Conservation (phyloP, 2,329 filamentous ascomycete genomes). For the Aspergillus sp. region DNA sequence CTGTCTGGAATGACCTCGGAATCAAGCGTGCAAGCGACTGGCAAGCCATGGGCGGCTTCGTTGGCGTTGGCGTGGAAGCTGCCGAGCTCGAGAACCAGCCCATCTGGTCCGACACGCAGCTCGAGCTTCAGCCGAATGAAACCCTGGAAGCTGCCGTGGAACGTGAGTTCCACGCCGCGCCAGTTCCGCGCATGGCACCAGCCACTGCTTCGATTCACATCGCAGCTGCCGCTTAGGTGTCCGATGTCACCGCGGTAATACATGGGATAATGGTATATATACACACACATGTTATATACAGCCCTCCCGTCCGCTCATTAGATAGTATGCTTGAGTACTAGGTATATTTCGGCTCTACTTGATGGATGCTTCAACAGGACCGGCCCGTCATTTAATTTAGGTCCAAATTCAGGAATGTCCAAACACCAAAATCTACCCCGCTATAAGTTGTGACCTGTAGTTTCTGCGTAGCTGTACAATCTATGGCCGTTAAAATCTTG, state of each 20-base stretch:
- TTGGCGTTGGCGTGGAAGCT: conserved; percentile 79
- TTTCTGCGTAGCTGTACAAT: background rate
- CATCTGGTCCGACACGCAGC: conserved; percentile 90
- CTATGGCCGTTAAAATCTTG: background rate
- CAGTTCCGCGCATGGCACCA: conserved; percentile 21
- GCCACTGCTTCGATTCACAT: conserved; percentile 21
- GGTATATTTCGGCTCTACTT: background rate
- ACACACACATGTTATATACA: background rate
- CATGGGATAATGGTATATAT: conserved; percentile 1
- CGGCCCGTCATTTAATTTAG: conserved; percentile 9
- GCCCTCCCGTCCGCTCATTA: conserved; percentile 8
- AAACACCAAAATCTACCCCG: background rate
- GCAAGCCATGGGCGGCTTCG: conserved; percentile 87
- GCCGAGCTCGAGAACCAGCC: conserved; percentile 61
- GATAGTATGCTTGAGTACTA: conserved; percentile 1
- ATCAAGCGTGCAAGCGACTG: conserved; percentile 94
- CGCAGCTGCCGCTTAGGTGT: conserved; percentile 29
- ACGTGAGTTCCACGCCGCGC: conserved; percentile 32
- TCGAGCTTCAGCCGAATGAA: conserved; percentile 65
- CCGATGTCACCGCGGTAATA: background rate
- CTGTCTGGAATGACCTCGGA: conserved; percentile 82
- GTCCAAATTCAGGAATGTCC: background rate
- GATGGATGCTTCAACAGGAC: conserved; percentile 5
- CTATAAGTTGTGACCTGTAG: background rate
- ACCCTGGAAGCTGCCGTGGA: conserved; percentile 59